phyloP scores from a whole-genome alignment of 108 stramenopile genomes.

The Cyclotella atomus region DNA sequence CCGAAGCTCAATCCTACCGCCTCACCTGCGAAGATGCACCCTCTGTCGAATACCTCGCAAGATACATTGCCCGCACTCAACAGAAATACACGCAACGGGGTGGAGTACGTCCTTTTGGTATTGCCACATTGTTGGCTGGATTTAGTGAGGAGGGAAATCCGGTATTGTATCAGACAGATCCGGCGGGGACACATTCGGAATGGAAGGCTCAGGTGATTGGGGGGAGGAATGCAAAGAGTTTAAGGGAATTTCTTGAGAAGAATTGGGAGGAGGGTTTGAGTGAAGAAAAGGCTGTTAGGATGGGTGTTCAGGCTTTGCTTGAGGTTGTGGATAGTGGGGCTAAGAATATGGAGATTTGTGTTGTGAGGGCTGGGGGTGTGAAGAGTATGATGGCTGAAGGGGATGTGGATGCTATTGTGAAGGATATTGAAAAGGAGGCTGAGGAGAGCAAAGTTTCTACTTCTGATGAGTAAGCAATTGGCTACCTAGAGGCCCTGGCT shows the following conservation, averaged over 20 bases:
- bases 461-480: slow-evolving; percentile 26
- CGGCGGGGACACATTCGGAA: slow-evolving; percentile 95
- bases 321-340: slow-evolving; percentile 99
- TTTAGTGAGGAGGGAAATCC: slow-evolving; percentile 82
- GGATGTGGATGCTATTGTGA: slow-evolving; percentile 79
- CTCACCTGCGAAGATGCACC: slow-evolving; percentile 99
- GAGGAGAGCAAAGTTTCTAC: slow-evolving; percentile 60
- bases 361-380: slow-evolving; percentile 72
- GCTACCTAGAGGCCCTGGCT: too few species aligned
- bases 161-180: slow-evolving; percentile 96
- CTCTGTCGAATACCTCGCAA: slow-evolving; percentile 96
- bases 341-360: slow-evolving; percentile 97
- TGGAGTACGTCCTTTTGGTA: slow-evolving; percentile 99
- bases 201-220: slow-evolving; percentile 99
- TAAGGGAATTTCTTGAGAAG: slow-evolving; percentile 99
- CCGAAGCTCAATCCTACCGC: slow-evolving; percentile 98
- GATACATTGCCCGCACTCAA: slow-evolving; percentile 97
- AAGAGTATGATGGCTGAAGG: slow-evolving; percentile 81
- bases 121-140: slow-evolving; percentile 91
- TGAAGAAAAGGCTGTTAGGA: slow-evolving; percentile 84
- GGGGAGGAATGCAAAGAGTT: slow-evolving; percentile 93
- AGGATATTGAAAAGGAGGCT: slow-evolving; percentile 87
- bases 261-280: slow-evolving; percentile 89
- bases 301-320: slow-evolving; percentile 94
- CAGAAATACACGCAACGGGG: slow-evolving; percentile 99